Base-by-base conservation (phyloP, 106 monocot species). In the Dioscorea alata region DNA sequence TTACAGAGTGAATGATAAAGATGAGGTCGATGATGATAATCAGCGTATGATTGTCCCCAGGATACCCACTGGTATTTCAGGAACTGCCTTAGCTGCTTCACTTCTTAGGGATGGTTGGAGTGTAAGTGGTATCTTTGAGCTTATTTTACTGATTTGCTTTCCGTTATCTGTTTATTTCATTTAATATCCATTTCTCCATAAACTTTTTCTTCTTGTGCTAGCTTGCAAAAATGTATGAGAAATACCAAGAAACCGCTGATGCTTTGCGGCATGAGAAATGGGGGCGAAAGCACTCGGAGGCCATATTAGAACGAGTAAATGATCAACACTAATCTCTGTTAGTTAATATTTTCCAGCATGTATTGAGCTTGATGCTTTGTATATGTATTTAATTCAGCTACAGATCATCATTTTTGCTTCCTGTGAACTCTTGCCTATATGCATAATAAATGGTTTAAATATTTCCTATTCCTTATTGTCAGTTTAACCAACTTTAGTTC, bases 181-280 rank as follows among this genome's bases (percentile, higher is more conserved):
- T 50, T 14, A 52, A 10, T 57, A 14, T 31, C 23, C 25, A 59
- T 17, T 34, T 35, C 61, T 31, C 61, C 7, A 23, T 52, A 31
- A 7, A 15, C 52, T 58, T 23, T 60, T 66, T 22, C 42, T 25
- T 68, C 23, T 59, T 21, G 28, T 16, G 75, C 19, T 76, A 97
- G 97, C 87, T 99, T 66, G 83, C 87, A 57, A 99, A 93, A 83
- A 90, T 99, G 77, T 99, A 93, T 79, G 99, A 93, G 62, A 89
- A 99, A 79, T 99, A 99, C 62, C 92, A 99, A 83, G 99, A 99
- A 83, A 73, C 93, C 74, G 78, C 85, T 73, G 92, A 99, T 90
- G 99, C 93, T 71, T 48, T 90, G 12, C 56, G 80, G 8, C 99
- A 99, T 88, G 99, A 99, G 75, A 78, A 75, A 31, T 82, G 80